Evolutionary conservation across 2,329 filamentous ascomycete species (phyloP), one percentile per base, ranked within the genome.

Genomic region (Trichoderma citrinoviride): DNA sequence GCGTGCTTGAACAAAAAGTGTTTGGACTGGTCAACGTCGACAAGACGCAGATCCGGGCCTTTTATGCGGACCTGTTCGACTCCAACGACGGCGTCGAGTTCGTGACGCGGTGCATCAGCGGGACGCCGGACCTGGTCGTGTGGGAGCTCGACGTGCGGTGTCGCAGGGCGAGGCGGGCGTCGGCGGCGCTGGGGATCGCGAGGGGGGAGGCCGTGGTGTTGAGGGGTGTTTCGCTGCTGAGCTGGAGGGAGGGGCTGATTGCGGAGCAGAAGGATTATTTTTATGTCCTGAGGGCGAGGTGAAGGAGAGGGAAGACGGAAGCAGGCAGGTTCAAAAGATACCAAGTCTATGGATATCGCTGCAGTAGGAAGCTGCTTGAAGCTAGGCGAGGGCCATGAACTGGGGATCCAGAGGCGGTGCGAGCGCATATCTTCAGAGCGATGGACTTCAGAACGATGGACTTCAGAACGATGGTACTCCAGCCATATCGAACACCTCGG

Each of bases 201-300:
- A 43, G 37, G 46, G 62, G 62, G 12, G 62, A 65, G 12, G 46
- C 37, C 23, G 44, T 58, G 33, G 44, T 60, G 33, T 47, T 58
- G 46, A 60, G 54, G 19, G 62, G 62, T 1, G 62, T 65, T 37
- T 65, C 62, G 25, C 21, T 65, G 54, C 25, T 53, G 37, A 58
- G 33, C 37, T 65, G 54, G 54, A 43, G 62, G 14, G 54, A 60
- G 7, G 62, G 54, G 7, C n/a, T 25, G 46, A 58, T 65, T 53
- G 62, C 43, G 53, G 62, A 65, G 37, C 53, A 58, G 23, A 65
- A 65, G 54, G 54, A 65, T n/a, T 58, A 60, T 55, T 57, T 65
- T 3, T 46, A 57, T 19, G 55, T 65, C 14, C n/a, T 47, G 47
- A 29, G 25, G 33, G 52, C 3, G 55, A 29, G 53, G n/a, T 7